Base-by-base conservation (phyloP, 1,284 basidiomycete species). In the Amylostereum areolatum region DNA sequence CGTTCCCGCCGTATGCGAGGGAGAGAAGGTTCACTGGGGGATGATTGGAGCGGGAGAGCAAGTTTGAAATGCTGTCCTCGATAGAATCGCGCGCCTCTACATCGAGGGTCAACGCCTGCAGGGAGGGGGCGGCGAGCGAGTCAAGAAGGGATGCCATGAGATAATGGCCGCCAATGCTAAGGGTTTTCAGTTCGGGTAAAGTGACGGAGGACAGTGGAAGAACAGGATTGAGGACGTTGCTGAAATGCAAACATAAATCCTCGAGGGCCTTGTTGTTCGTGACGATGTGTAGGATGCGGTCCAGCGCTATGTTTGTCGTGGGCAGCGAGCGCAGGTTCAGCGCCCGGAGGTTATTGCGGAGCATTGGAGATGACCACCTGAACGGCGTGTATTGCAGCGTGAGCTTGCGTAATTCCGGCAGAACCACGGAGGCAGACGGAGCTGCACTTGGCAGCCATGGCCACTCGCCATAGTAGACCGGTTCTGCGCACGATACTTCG, bases 351-450 rank as follows among this genome's bases (percentile, higher is more conserved):
- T 78, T 76, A 2, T 70, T 67, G 31, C 70, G 70, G 56, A 87
- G 74, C 66, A 86, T 76, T 1, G 83, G 78, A 0, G 84, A 81
- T 2, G 78, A 81, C 79, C 83, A 85, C 62, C 80, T 84, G 71
- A 88, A 88, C 0, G 85, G 84, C 2, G 82, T 76, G 55, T 84
- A 74, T 59, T 83, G 81, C 25, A 88, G 67, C 30, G 81, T 84
- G 12, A 87, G 64, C 0, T 72, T 73, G 48, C 69, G 62, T 24
- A 85, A 67, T 30, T 69, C 70, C 7, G 76, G 70, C 2, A 82
- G 68, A 12, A 66, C 59, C 35, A 69, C 60, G 2, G 68, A 55
- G 4, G 69, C 61, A 27, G 62, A 66, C 8, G 69, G 59, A 7
- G 62, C 65, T 27, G 70, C 67, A 43, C 76, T 80, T 1, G 84